Evolutionary conservation across 768 basidiomycete genomes (phyloP), one percentile per base, ranked within the genome.

Genomic region (Trametes elegans): DNA sequence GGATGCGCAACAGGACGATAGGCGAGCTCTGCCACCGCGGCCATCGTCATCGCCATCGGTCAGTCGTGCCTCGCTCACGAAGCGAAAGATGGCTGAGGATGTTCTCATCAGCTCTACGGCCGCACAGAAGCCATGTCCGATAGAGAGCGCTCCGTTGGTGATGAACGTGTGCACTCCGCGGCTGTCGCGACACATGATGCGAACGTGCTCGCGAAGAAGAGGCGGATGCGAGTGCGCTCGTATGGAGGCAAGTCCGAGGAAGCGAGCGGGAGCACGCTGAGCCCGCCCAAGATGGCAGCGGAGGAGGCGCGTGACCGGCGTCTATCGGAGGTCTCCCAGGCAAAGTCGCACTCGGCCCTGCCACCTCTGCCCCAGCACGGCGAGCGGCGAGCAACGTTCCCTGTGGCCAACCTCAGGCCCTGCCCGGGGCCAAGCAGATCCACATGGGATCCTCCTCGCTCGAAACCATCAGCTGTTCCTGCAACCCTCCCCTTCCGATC

Each of bases 201-300:
- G 49, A 57, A 57, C 49, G 55, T 56, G 42, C 32, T 31, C 23
- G 26, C n/a, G 34, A 29, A 23, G 47, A 23, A 27, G n/a, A 27
- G 31, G 31, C 2, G 32, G 41, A 53, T 53, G 34, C 11, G 41
- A 9, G 2, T 24, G 36, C 23, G 3, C 7, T 28, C 49, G 19
- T 45, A 23, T 29, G 42, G 55, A n/a, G 21, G 28, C 23, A 24
- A 19, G 46, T 6, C 23, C n/a, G 36, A 18, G 28, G 49, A 51
- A 36, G 43, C 36, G 23, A 32, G 23, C 45, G 23, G 21, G 21
- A 18, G 43, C 31, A 24, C 26, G 50, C 45, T n/a, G n/a, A 36
- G 52, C 26, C 24, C 35, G 29, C 45, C 13, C 21, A 29, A 42
- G 19, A 47, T 14, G 45, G 53, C 39, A 55, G 16, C 24, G n/a